Evolutionary conservation across 495 filamentous ascomycete genomes (phyloP).

Genomic region (Endocarpon pusillum): DNA sequence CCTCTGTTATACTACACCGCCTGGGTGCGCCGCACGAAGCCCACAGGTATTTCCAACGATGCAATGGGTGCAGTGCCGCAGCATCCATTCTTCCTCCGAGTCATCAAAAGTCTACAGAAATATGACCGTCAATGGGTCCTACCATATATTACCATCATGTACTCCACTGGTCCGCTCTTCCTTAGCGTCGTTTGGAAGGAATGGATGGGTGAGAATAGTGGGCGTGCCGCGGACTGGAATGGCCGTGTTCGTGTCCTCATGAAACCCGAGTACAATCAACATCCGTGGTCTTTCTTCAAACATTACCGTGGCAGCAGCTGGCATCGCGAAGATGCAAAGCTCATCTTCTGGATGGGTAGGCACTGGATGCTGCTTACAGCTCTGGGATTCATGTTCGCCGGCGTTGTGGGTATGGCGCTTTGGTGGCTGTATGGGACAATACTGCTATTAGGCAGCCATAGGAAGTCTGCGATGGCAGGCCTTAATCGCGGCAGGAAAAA

Average conservation of each 20-base stretch:
- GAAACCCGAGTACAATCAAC: constrained; percentile 51
- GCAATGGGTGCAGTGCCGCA: constrained; percentile 66
- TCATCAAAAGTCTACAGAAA: constrained; percentile 48
- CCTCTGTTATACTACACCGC: constrained; percentile 65
- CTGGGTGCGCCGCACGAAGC: constrained; percentile 64
- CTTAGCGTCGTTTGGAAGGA: constrained; percentile 72
- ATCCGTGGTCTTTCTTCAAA: constrained; percentile 62
- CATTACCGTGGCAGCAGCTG: constrained; percentile 59
- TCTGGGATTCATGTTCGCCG: constrained; percentile 41
- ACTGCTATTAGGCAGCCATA: constrained; percentile 23
- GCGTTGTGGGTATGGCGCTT: constrained; percentile 34
- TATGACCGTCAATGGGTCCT: constrained; percentile 66
- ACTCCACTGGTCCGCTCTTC: constrained; percentile 70
- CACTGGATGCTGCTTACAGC: constrained; percentile 60
- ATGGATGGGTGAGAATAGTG: constrained; percentile 37
- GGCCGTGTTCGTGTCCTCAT: constrained; percentile 34
- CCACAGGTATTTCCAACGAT: constrained; percentile 81
- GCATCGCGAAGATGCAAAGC: constrained; percentile 55
- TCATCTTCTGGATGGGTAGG: constrained; percentile 70
- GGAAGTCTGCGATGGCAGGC: too few species aligned
- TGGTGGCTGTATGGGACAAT: constrained; percentile 39
- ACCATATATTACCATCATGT: constrained; percentile 84
- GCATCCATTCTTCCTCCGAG: constrained; percentile 66
- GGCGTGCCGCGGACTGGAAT: constrained; percentile 10
- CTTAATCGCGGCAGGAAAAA: constrained; percentile 29